A percentile compares a stretch with the other conserved stretches of the same genome.
phyloP scores from a whole-genome alignment of 2,329 filamentous ascomycete species.

The Pseudogymnoascus sp. region DNA sequence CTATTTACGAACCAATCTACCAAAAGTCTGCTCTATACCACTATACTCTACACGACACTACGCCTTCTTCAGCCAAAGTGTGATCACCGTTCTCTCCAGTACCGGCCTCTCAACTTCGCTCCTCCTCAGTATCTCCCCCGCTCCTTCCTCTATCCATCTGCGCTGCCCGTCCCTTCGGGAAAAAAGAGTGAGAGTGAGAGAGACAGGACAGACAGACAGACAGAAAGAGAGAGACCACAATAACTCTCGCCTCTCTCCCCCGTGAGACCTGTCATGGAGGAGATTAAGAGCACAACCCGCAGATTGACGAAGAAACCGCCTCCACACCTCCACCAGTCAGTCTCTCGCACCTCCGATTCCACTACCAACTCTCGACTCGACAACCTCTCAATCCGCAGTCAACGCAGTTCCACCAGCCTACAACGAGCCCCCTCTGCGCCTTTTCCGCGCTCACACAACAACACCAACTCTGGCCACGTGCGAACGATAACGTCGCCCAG shows the following conservation, averaged over 20 bases:
- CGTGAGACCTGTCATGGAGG: conserved; percentile 23
- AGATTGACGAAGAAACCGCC: conserved; percentile 59
- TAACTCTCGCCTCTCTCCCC: conserved; percentile 2
- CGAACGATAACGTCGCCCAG: conserved; percentile 38
- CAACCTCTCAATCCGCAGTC: conserved; percentile 51
- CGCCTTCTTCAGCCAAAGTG: not conserved
- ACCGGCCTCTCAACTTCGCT: not conserved
- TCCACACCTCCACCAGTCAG: conserved; percentile 23
- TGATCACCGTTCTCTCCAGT: not conserved
- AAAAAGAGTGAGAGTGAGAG: not conserved
- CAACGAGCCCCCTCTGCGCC: conserved; percentile 53
- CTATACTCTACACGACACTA: conserved; percentile 8
- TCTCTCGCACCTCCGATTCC: conserved; percentile 46
- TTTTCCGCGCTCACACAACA: conserved; percentile 28
- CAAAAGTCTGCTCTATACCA: not conserved
- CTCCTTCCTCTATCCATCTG: not conserved
- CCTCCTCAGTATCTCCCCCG: not conserved
- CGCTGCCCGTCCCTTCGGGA: not conserved
- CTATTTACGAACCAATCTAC: conserved; percentile 6
- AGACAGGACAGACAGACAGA: not conserved
- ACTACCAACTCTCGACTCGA: conserved; percentile 35
- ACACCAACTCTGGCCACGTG: conserved; percentile 25
- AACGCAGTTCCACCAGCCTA: conserved; percentile 57
- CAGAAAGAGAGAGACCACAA: not conserved
- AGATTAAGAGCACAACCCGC: conserved; percentile 35